Percentiles rank a stretch among this genome's conserved stretches.
Conservation (phyloP, 176 grass and related monocot species). For the Oryza meridionalis region DNA sequence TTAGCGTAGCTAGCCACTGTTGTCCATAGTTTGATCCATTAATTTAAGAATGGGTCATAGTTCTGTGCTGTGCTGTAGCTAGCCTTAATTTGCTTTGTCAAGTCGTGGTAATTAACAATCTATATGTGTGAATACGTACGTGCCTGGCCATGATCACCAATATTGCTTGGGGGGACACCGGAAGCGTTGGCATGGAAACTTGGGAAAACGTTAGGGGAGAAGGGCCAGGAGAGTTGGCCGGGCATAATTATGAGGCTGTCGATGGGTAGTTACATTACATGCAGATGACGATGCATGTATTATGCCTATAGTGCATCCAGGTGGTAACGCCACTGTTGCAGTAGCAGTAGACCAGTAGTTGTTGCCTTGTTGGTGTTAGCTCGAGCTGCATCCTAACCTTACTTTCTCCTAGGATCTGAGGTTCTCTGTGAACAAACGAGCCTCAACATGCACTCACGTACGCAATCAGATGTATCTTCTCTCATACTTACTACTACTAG, state of each 20-base stretch:
- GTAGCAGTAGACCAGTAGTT: not conserved
- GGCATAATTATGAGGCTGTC: conserved; percentile 35
- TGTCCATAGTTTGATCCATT: not conserved
- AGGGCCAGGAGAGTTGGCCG: conserved; percentile 3
- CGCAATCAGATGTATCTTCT: too few species aligned
- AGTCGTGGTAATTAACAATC: not conserved
- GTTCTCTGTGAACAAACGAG: too few species aligned
- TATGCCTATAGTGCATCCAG: not conserved
- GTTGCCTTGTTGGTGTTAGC: not conserved
- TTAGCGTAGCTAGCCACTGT: not conserved
- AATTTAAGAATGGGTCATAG: not conserved
- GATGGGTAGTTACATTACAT: conserved; percentile 27
- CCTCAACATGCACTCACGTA: too few species aligned
- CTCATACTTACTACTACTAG: too few species aligned
- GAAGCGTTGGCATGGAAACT: not conserved
- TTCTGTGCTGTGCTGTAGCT: too few species aligned
- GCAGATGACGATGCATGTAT: not conserved
- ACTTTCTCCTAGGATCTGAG: not conserved
- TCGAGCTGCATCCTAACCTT: not conserved
- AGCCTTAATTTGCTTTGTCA: not conserved
- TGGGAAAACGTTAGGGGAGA: conserved; percentile 9
- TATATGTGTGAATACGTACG: not conserved
- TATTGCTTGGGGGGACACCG: not conserved
- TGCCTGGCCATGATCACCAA: not conserved
- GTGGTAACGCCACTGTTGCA: not conserved